A percentile compares a stretch with the other conserved stretches of the same genome.
phyloP scores from a whole-genome alignment of 2,329 filamentous ascomycete genomes.

The Colletotrichum sp. region DNA sequence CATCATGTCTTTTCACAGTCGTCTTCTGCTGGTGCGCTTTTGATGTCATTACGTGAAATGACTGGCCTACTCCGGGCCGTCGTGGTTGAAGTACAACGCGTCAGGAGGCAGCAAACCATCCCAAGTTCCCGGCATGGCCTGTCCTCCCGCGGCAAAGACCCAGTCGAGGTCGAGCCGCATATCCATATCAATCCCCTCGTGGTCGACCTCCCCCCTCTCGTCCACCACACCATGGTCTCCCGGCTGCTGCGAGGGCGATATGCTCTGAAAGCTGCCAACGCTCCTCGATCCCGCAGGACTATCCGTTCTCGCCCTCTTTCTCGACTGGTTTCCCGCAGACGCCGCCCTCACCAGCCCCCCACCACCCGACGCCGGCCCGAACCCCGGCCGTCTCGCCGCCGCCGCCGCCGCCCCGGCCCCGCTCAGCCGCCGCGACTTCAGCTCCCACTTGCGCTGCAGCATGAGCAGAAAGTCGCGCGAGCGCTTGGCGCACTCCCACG shows the following conservation, averaged over 20 bases:
- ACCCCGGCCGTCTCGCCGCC: background rate
- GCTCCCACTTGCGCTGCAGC: constrained; percentile 23
- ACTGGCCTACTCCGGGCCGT: background rate
- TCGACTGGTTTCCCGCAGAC: background rate
- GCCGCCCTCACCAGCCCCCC: background rate
- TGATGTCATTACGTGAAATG: background rate
- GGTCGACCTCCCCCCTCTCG: background rate
- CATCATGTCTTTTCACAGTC: background rate
- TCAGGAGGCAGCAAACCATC: background rate
- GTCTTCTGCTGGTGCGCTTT: background rate
- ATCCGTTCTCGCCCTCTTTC: background rate
- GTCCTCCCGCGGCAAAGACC: background rate
- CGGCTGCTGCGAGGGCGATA: background rate
- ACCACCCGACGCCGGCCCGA: background rate
- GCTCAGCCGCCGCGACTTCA: background rate
- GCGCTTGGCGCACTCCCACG: constrained; percentile 29
- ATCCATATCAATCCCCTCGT: background rate
- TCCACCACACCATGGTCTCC: background rate
- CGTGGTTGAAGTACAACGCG: background rate
- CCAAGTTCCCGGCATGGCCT: background rate
- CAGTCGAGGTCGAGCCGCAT: constrained; percentile 14
- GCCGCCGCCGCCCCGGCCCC: background rate
- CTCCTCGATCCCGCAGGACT: background rate
- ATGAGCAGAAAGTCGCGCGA: constrained; percentile 26
- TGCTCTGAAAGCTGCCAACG: background rate